Evolutionary conservation across 805 yeast species (phyloP), one percentile per base, ranked within the genome.

Genomic region (Diddensiella transvaalensis): DNA sequence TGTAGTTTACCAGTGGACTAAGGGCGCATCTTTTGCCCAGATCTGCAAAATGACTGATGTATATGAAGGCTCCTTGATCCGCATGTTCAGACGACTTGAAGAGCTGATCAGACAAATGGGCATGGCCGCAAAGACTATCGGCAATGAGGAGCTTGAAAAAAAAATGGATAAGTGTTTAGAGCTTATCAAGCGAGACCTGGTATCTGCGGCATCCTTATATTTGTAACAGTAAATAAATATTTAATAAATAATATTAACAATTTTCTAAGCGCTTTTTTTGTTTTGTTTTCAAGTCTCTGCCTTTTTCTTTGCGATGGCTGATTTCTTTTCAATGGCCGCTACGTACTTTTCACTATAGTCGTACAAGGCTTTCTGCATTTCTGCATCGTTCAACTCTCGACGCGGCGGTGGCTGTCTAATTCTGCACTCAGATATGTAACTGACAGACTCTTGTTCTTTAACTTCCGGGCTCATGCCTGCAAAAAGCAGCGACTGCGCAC

Each of bases 21-120:
- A 85, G 63, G 98, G 98, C 17, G 96, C 96, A 4, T 73, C 93
- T 0, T 93, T 93, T 67, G 91, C 97, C 0, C 96, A 91, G 65
- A 91, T 93, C 54, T 91, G 98, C 72, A 91, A 91, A 67, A 89
- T 93, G 96, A 93, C 99, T 0, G 99, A 93, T 63, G 98, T 93
- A 39, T 93, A 91, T 59, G 99, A 93, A 71, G 99, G 99, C 37
- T 85, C 95, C 19, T 76, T 93, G 62, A 91, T 93, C 56, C 82
- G 99, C 65, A 86, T 87, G 81, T 93, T 93, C 73, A 85, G 93
- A 67, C 78, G 99, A 63, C 73, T 93, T 47, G 99, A 93, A 67
- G 99, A 93, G 65, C 76, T 93, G 74, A 72, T 93, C 48, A 80
- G 91, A 61, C 99, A 93, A 66, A 75, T 93, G 79, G 82, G 83